phyloP scores from a whole-genome alignment of 2,329 filamentous ascomycete species.

The Kalaharituber pfeilii region DNA sequence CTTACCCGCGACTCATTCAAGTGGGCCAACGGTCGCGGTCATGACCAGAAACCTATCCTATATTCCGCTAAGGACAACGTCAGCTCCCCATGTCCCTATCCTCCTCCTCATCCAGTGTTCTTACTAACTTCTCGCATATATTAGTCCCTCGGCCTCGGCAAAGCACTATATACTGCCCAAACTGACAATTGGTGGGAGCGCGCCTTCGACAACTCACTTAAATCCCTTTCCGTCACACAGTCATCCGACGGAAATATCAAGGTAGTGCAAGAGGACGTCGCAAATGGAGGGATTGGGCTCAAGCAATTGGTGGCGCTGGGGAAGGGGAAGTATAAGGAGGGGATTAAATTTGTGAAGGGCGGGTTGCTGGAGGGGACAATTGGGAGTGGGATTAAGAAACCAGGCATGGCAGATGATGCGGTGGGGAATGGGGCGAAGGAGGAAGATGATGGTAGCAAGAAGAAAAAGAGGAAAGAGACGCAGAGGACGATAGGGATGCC shows the following conservation, averaged over 20 bases:
- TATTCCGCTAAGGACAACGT: conserved; percentile 17
- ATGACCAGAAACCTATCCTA: conserved; percentile 16
- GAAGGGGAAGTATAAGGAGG: conserved; percentile 31
- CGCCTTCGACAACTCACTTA: conserved; percentile 79
- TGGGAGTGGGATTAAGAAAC: background rate
- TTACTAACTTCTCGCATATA: too few species aligned
- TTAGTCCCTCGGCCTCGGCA: conserved; percentile 51
- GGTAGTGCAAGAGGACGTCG: conserved; percentile 38
- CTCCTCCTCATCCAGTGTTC: too few species aligned
- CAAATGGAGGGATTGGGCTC: conserved; percentile 40
- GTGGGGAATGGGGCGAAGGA: background rate
- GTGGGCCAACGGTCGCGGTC: conserved; percentile 18
- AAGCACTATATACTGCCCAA: conserved; percentile 42
- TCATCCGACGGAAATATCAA: conserved; percentile 30
- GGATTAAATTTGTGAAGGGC: conserved; percentile 64
- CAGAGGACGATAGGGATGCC: background rate
- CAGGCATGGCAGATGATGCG: background rate
- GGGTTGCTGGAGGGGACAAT: conserved; percentile 60
- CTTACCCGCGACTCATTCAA: conserved; percentile 15
- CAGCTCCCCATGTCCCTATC: conserved; percentile 10
- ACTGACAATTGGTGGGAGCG: conserved; percentile 93
- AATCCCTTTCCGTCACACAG: conserved; percentile 52
- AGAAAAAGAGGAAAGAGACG: background rate
- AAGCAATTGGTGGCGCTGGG: conserved; percentile 29
- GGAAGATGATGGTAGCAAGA: background rate